phyloP scores from a whole-genome alignment of 805 yeast species.

The Lipomyces kockii region DNA sequence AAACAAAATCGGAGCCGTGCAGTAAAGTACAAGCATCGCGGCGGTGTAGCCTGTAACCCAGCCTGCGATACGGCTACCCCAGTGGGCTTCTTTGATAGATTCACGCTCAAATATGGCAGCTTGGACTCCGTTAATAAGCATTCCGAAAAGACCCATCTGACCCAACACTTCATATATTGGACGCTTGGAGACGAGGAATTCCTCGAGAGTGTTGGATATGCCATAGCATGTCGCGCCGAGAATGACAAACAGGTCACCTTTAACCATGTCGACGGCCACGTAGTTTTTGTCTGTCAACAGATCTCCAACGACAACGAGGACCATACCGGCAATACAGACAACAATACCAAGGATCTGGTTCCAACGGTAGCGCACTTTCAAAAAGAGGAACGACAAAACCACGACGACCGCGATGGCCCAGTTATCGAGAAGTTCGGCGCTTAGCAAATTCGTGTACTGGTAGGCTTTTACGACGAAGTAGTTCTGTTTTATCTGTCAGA shows the following conservation, averaged over 20 bases:
- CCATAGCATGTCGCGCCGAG: constrained; percentile 54
- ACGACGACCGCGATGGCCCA: constrained; percentile 54
- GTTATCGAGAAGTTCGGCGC: constrained; percentile 52
- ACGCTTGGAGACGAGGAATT: constrained; percentile 51
- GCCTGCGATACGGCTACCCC: constrained; percentile 51
- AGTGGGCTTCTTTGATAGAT: constrained; percentile 46
- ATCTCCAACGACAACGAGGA: constrained; percentile 50
- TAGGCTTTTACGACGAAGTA: constrained; percentile 53
- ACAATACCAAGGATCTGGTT: constrained; percentile 50
- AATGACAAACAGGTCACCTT: constrained; percentile 52
- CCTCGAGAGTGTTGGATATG: constrained; percentile 52
- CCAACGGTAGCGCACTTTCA: constrained; percentile 54
- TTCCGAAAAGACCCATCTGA: constrained; percentile 51
- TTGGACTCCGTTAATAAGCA: constrained; percentile 52
- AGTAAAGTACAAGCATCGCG: constrained; percentile 49
- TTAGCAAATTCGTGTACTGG: constrained; percentile 50
- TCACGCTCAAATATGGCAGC: constrained; percentile 51
- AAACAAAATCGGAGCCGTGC: constrained; percentile 51
- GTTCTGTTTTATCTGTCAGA: constrained; percentile 36
- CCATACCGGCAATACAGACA: constrained; percentile 52
- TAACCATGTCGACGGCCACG: constrained; percentile 48
- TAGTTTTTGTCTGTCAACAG: constrained; percentile 50
- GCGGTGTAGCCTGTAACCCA: constrained; percentile 52
- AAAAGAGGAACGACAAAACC: constrained; percentile 48
- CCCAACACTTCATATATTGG: constrained; percentile 53